Base-by-base conservation (phyloP, 2,329 filamentous ascomycete genomes). In the Fusarium decemcellulare region DNA sequence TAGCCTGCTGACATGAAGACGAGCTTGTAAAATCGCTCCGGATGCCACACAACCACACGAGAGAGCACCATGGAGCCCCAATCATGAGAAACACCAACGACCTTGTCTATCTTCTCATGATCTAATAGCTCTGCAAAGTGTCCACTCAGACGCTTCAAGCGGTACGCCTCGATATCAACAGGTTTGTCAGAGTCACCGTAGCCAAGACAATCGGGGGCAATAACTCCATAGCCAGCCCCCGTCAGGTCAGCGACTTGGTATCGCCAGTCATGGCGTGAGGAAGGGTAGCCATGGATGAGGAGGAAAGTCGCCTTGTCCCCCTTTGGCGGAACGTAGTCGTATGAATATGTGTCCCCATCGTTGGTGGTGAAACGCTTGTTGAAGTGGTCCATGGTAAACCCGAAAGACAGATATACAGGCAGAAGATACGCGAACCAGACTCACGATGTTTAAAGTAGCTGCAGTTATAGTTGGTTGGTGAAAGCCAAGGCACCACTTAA, bases 231-330 rank as follows among this genome's bases (percentile, higher is more conserved):
- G 0, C 68, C 68, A 5, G 56, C 59, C 8, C 54, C 48, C 5
- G 68, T 63, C 4, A 73, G 60, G 9, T 63, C 59, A 0, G 44
- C 12, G 1, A 72, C 10, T 39, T 72, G 70, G 14, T 63, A 18
- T n/a, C 62, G 44, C 68, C 68, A 73, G 34, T 73, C 68, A 5
- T 60, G n/a, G 2, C 62, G 62, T 3, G 67, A 71, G 5, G 61
- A 67, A 2, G 71, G 71, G 32, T 54, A 73, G 2, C 71, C 71
- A 29, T 73, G 71, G 1, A 73, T 54, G 1, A 73, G 55, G 18
- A 73, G 59, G 18, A 73, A 63, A 1, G 66, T 72, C 6, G 43
- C n/a, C 18, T 62, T 70, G 9, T 5, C 27, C 0, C 29, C 43
- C 3, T 53, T 36, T 11, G 58, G 37, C 5, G 69, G 61, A 3